phyloP scores from a whole-genome alignment of 1,139 yeast species.

The Lodderomyces metapsilosis region DNA sequence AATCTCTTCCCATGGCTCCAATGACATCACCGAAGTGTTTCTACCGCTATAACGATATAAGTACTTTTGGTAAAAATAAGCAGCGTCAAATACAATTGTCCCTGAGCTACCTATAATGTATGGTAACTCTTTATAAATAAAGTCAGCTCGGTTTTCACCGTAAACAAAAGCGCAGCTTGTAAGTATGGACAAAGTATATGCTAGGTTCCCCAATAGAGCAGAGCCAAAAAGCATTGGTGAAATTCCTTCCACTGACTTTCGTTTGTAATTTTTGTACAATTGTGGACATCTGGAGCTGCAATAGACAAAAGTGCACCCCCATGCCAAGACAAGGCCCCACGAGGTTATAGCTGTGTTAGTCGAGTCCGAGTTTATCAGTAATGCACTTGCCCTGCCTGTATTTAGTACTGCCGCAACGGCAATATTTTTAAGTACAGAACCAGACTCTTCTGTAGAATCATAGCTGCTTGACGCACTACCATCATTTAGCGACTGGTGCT shows the following conservation, averaged over 20 bases:
- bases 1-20: conserved; percentile 26
- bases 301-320: conserved; percentile 78
- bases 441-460: conserved; percentile 22
- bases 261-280: conserved; percentile 64
- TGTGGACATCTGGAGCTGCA: conserved; percentile 85
- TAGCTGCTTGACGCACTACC: conserved; percentile 23
- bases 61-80: conserved; percentile 67
- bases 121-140: conserved; percentile 71
- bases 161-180: conserved; percentile 44
- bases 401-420: conserved; percentile 24
- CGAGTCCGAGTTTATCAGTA: conserved; percentile 12
- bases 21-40: conserved; percentile 25
- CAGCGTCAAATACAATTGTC: conserved; percentile 72
- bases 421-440: conserved; percentile 13
- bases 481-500: conserved; percentile 4
- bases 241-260: conserved; percentile 83
- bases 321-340: conserved; percentile 64
- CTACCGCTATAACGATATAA: conserved; percentile 31
- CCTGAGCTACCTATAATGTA: conserved; percentile 86
- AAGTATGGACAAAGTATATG: conserved; percentile 74
- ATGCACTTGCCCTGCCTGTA: conserved; percentile 24
- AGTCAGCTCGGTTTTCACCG: conserved; percentile 35
- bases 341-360: conserved; percentile 13
- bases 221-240: conserved; percentile 77
- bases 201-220: conserved; percentile 77